Evolutionary conservation across 768 basidiomycete species (phyloP), one percentile per base, ranked within the genome.

Genomic region (Termitomyces eurrhizus): DNA sequence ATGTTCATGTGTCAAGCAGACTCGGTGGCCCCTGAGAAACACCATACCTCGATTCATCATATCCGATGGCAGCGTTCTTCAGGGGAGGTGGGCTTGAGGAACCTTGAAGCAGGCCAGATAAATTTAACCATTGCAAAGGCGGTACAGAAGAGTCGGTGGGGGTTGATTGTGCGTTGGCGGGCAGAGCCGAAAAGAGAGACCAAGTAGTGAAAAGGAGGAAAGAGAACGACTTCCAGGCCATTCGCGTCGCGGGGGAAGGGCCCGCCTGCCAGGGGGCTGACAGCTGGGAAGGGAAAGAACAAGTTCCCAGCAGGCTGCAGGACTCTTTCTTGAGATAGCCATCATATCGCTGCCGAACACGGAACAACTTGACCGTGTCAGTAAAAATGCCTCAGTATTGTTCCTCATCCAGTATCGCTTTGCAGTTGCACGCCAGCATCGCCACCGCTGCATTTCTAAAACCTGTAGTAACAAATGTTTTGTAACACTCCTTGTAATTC

Each of bases 101-200:
- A 36, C 89, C 88, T 35, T 72, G 73, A 46, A 89, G 74, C 56
- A 85, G 74, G 64, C 64, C 62, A 5, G 87, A 82, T 65, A 92
- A 75, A 71, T 90, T 89, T 69, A 93, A 83, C 91, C 86, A 89
- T 72, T 90, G 86, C 4, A 89, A 75, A 44, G 86, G 86, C 29
- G 87, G 87, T 7, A 87, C 74, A 4, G 85, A 76, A 41, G 78
- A 80, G 63, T 65, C 72, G 1, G 82, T 84, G 16, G 86, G 81
- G 56, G 84, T 80, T 56, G 76, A 72, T 66, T 83, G 83, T 55
- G 82, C 76, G 59, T 64, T 59, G 66, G 67, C 66, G 56, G 67
- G 35, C 56, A 58, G 63, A 66, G 63, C 42, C 16, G 41, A 32
- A 32, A 70, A 63, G 65, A 67, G 63, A 35, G 42, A 59, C 55